Evolutionary conservation across 148 eudicot genomes (phyloP).

Genomic region (Simmondsia chinensis): DNA sequence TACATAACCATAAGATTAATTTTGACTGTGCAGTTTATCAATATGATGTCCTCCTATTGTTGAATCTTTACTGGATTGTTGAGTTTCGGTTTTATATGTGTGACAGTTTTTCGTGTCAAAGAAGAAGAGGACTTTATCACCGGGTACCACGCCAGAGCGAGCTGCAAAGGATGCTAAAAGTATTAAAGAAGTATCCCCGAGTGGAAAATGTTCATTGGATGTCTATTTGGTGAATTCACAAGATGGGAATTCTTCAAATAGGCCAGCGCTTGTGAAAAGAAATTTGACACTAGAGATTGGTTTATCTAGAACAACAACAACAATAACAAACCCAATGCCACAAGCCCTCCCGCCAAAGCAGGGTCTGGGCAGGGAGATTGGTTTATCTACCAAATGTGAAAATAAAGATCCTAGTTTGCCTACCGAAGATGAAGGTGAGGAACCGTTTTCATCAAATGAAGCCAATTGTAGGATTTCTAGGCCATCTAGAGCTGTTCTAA

Average conservation of each 20-base stretch:
- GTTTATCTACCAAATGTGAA: slow-evolving; percentile 23
- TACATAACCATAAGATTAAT: too few relatives aligned
- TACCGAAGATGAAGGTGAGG: slow-evolving; percentile 19
- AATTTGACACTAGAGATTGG: slow-evolving; percentile 46
- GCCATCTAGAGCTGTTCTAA: slow-evolving; percentile 14
- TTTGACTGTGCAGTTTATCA: not conserved
- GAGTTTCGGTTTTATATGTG: slow-evolving; percentile 5
- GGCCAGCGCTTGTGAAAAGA: slow-evolving; percentile 36
- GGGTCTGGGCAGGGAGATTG: too few relatives aligned
- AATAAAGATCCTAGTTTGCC: slow-evolving; percentile 10
- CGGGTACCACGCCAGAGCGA: slow-evolving; percentile 22
- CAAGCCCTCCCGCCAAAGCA: too few relatives aligned
- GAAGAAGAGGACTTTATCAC: slow-evolving; percentile 65
- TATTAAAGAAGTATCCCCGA: slow-evolving; percentile 57
- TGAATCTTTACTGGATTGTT: not conserved
- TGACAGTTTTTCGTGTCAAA: slow-evolving; percentile 66
- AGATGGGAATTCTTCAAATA: slow-evolving; percentile 26
- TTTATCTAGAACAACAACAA: too few relatives aligned
- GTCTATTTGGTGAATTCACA: slow-evolving; percentile 52
- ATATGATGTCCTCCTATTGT: not conserved
- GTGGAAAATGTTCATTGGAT: slow-evolving; percentile 70
- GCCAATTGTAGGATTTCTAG: slow-evolving; percentile 13
- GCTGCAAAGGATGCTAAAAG: slow-evolving; percentile 24
- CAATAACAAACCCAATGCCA: too few relatives aligned
- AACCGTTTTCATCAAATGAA: slow-evolving; percentile 6